Base-by-base conservation (phyloP, 2,329 filamentous ascomycete species). In the Pyricularia grisea region DNA sequence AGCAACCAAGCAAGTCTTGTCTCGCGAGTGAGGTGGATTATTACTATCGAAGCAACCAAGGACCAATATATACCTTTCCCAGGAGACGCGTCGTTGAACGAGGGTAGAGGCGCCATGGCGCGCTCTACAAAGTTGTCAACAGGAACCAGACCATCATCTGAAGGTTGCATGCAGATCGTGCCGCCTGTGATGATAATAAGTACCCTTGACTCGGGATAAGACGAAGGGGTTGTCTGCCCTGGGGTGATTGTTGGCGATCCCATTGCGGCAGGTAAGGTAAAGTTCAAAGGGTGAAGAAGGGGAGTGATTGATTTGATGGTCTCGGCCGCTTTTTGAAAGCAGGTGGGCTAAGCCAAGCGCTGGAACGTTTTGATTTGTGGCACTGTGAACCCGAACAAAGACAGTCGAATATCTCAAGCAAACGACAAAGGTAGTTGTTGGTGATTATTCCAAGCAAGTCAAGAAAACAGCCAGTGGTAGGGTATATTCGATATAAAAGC, bases 161-260 rank as follows among this genome's bases (percentile, higher is more conserved):
- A 93, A 68, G 89, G 90, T 76, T 90, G 88, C 94, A 97, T 97
- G 80, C 93, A 97, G 75, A 97, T 97, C 7, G 91, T 93, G 64
- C 91, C 91, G 70, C 92, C 93, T 14, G 94, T 97, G 82, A 96
- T 94, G 78, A 97, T 92, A 75, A 97, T 91, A 72, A 97, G 84
- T 14, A 97, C 91, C 70, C 92, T 85, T 28, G 92, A 92, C 78
- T 96, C 92, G 12, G 90, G 90, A 70, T 83, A 83, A 10, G 76
- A 27, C 25, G 67, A 68, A n/a, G 67, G 67, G 30, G 55, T 68
- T 12, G 28, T 23, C 58, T 60, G 67, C 27, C 58, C 67, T 31
- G 55, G 31, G 25, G 58, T 27, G 55, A 27, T 33, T n/a, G 58
- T 68, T 20, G 67, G 58, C 11, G 60, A 60, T 31, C 67, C 67